These are phyloP conservation scores for Ophiocordyceps camponoti-floridani DNA, from an alignment of 2,329 filamentous ascomycete genomes.

Conservation along the genomic window DNA sequence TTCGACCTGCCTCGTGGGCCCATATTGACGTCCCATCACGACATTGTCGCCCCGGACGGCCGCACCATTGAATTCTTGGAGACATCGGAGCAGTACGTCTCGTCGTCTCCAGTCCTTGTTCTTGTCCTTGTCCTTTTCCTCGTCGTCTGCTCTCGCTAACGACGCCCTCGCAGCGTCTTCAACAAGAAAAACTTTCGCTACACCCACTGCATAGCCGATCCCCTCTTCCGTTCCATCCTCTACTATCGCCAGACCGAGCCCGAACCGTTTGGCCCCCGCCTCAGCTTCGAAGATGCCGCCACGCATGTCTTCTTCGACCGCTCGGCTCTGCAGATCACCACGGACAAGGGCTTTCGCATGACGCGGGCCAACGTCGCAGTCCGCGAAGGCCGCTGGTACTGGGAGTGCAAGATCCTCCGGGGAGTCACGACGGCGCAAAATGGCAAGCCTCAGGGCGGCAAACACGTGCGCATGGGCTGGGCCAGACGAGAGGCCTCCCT, in stretches of 20 bases:
- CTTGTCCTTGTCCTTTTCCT: neutral
- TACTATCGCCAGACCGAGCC: conserved; percentile 84
- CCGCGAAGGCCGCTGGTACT: conserved; percentile 80
- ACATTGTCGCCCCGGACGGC: conserved; percentile 28
- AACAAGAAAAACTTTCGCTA: conserved; percentile 71
- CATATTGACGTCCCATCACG: conserved; percentile 37
- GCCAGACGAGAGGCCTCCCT: conserved; percentile 64
- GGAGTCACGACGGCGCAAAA: conserved; percentile 36
- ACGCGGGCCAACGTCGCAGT: conserved; percentile 80
- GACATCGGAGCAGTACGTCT: conserved; percentile 43
- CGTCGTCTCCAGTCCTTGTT: neutral
- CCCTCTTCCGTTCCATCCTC: conserved; percentile 66
- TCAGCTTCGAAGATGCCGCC: conserved; percentile 86
- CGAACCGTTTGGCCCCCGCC: conserved; percentile 62
- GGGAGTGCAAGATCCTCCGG: conserved; percentile 76
- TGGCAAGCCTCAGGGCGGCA: conserved; percentile 27
- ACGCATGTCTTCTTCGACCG: conserved; percentile 70
- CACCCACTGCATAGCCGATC: conserved; percentile 78
- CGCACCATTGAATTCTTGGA: conserved; percentile 40
- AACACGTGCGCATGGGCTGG: conserved; percentile 73
- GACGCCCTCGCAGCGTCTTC: conserved; percentile 24
- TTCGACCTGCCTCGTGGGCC: conserved; percentile 42
- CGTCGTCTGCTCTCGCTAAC: conserved; percentile 2
- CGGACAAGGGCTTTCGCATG: conserved; percentile 85
- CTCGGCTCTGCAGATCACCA: conserved; percentile 60